These are phyloP conservation scores for Solanum tarapatanum DNA, from an alignment of 257 asterid genomes.

Conservation along the genomic window DNA sequence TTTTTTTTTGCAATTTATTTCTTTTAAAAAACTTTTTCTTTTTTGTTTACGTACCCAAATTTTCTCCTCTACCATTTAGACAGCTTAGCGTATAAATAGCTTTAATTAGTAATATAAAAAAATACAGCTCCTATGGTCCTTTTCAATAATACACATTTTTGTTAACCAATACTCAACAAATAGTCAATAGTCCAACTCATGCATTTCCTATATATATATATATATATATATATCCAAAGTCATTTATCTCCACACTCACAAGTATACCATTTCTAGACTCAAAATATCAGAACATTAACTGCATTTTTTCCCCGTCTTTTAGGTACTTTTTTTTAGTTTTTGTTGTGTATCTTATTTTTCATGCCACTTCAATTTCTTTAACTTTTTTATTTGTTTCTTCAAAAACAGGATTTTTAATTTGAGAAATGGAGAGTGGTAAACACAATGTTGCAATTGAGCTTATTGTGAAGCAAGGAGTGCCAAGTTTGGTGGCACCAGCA, in stretches of 20 bases:
- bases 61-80: neutral
- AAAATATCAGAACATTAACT: neutral
- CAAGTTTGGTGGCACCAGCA: conserved; percentile 45
- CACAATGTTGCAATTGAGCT: conserved; percentile 20
- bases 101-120: neutral
- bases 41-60: neutral
- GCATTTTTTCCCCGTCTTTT: neutral
- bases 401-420: conserved; percentile 1
- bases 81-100: conserved; percentile 4
- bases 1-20: accelerated
- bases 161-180: conserved; percentile 50
- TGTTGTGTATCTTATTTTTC: neutral
- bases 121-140: conserved; percentile 18
- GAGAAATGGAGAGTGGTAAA: conserved; percentile 41
- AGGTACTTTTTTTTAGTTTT: neutral
- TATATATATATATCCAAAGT: conserved; percentile 13
- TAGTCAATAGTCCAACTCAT: conserved; percentile 6
- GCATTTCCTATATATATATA: conserved; percentile 29
- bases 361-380: neutral
- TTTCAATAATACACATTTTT: conserved; percentile 35
- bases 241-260: neutral
- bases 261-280: neutral
- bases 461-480: conserved; percentile 44
- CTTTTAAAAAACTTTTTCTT: neutral
- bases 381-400: neutral